phyloP scores from a whole-genome alignment of 2,329 filamentous ascomycete species.

The Boeremia lycopersici region DNA sequence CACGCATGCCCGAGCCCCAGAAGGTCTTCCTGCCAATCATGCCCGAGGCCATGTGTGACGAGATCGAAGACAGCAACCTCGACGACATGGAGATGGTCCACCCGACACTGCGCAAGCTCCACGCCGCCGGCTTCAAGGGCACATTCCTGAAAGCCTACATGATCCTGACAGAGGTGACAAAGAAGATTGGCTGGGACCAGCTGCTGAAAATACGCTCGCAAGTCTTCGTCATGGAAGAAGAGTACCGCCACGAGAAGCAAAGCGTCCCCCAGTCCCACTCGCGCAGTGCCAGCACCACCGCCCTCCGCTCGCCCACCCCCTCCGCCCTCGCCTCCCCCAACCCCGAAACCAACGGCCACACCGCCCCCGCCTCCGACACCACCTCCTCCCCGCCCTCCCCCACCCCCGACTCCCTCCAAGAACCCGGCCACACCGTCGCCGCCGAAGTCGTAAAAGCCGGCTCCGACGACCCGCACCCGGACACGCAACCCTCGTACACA shows the following conservation, averaged over 20 bases:
- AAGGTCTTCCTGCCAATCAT: slow-evolving; percentile 87
- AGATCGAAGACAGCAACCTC: slow-evolving; percentile 88
- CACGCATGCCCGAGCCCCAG: slow-evolving; percentile 89
- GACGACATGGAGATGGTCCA: slow-evolving; percentile 86
- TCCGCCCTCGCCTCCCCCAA: slow-evolving; percentile 35
- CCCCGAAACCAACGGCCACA: slow-evolving; percentile 46
- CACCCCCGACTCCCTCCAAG: slow-evolving; percentile 65
- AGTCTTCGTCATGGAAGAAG: slow-evolving; percentile 99
- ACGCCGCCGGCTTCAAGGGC: slow-evolving; percentile 88
- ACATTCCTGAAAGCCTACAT: slow-evolving; percentile 96
- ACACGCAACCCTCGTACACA: slow-evolving; percentile 72
- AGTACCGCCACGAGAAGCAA: slow-evolving; percentile 85
- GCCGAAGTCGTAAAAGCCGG: slow-evolving; percentile 79
- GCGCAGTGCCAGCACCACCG: slow-evolving; percentile 80
- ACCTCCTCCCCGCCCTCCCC: slow-evolving; percentile 25
- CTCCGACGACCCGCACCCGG: slow-evolving; percentile 61
- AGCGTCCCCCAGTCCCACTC: slow-evolving; percentile 47
- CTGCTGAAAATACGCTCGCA: slow-evolving; percentile 92
- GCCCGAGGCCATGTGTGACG: slow-evolving; percentile 87
- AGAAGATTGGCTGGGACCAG: slow-evolving; percentile 97
- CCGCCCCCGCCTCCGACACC: too few species aligned
- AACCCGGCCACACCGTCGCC: slow-evolving; percentile 78
- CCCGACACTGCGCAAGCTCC: slow-evolving; percentile 80
- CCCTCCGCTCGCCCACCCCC: slow-evolving; percentile 68
- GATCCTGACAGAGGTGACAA: slow-evolving; percentile 92